These are phyloP conservation scores for Didymella pomorum DNA, from an alignment of 2,329 filamentous ascomycete species.

Conservation along the genomic window DNA sequence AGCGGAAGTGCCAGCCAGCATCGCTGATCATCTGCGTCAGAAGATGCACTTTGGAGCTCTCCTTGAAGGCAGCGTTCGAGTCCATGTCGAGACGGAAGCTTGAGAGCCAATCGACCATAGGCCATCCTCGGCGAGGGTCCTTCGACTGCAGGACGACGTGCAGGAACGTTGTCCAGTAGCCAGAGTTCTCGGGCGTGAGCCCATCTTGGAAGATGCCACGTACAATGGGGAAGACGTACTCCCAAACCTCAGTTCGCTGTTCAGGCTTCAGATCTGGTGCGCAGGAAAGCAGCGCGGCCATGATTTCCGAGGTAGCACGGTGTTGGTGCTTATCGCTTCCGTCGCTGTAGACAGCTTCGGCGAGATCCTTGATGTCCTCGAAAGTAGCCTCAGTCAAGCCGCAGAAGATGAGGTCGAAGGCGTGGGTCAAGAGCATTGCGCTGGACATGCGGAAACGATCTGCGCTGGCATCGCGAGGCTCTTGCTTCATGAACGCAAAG, in stretches of 20 bases:
- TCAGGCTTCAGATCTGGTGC: conserved; percentile 79
- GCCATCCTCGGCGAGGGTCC: conserved; percentile 86
- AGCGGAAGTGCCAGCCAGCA: conserved; percentile 93
- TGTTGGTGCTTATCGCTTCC: conserved; percentile 98
- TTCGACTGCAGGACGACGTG: conserved; percentile 88
- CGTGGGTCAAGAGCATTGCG: conserved; percentile 84
- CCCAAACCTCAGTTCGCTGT: conserved; percentile 81
- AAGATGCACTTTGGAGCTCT: conserved; percentile 93
- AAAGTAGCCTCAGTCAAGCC: conserved; percentile 80
- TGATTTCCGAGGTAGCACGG: conserved; percentile 90
- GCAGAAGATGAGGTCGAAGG: conserved; percentile 88
- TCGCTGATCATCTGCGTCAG: conserved; percentile 88
- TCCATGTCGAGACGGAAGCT: conserved; percentile 91
- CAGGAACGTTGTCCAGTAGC: conserved; percentile 94
- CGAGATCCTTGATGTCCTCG: conserved; percentile 85
- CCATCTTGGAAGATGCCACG: conserved; percentile 88
- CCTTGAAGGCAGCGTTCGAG: conserved; percentile 98
- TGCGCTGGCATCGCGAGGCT: conserved; percentile 80
- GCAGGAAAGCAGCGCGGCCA: conserved; percentile 83
- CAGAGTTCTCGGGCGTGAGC: conserved; percentile 89
- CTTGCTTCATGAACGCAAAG: conserved; percentile 95
- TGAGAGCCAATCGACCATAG: conserved; percentile 82
- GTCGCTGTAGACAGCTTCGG: conserved; percentile 81
- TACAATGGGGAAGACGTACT: conserved; percentile 88
- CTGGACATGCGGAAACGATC: conserved; percentile 92